Percentiles rank a stretch among this genome's conserved stretches.
These are phyloP conservation scores for Colletotrichum sidae DNA, from an alignment of 2,329 filamentous ascomycete genomes.

Conservation along the genomic window DNA sequence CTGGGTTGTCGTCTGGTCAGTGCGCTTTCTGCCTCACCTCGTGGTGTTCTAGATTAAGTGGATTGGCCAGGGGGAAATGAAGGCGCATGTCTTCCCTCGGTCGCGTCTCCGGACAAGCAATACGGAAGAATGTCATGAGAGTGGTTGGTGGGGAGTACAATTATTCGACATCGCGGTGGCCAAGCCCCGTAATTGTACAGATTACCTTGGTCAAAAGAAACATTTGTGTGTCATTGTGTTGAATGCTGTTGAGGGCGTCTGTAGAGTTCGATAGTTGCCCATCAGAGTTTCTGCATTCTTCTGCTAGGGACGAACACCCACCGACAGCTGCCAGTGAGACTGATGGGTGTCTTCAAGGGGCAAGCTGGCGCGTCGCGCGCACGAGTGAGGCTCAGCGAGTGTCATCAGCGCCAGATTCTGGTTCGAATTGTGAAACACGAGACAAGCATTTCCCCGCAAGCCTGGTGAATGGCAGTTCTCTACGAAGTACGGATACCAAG, in stretches of 20 bases:
- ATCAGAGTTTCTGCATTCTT: background rate
- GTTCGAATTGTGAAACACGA: slow-evolving; percentile 29
- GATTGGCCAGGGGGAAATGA: slow-evolving; percentile 16
- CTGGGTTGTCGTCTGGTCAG: slow-evolving; percentile 11
- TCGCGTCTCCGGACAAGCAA: slow-evolving; percentile 1
- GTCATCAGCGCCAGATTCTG: background rate
- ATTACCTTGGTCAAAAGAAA: background rate
- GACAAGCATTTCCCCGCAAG: slow-evolving; percentile 37
- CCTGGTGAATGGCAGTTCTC: slow-evolving; percentile 15
- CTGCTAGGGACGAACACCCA: slow-evolving; percentile 14
- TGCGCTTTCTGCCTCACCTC: slow-evolving; percentile 9
- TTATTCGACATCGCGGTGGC: background rate
- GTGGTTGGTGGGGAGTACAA: too few species aligned
- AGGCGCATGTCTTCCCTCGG: slow-evolving; percentile 18
- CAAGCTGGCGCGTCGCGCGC: background rate
- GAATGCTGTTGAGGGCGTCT: slow-evolving; percentile 1
- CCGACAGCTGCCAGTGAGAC: background rate
- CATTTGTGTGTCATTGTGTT: background rate
- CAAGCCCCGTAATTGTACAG: background rate
- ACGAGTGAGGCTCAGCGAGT: slow-evolving; percentile 8
- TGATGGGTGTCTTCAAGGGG: background rate
- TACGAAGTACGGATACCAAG: background rate
- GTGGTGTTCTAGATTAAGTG: slow-evolving; percentile 7
- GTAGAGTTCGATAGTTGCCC: background rate
- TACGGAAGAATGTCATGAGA: slow-evolving; percentile 17